Percentiles rank a stretch among this genome's conserved stretches.
These are phyloP conservation scores for Priceomyces haplophilus DNA, from an alignment of 805 yeast genomes.

Conservation along the genomic window DNA sequence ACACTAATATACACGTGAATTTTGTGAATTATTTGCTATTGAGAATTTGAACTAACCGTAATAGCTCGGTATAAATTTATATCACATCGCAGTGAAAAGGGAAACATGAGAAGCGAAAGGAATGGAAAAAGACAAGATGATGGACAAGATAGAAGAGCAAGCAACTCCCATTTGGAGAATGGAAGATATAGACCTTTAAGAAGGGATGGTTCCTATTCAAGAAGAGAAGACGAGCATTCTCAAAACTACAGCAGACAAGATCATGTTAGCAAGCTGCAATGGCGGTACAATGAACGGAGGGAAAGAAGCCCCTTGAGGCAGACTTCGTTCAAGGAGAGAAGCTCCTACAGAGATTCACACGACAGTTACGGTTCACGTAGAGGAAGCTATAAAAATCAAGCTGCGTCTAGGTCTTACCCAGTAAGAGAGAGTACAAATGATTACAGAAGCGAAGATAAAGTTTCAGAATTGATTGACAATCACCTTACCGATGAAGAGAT, in stretches of 20 bases:
- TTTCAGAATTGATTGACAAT: slow-evolving; percentile 10
- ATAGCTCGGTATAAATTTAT: neutral
- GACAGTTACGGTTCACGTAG: neutral
- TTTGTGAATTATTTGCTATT: neutral
- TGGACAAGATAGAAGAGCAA: slow-evolving; percentile 1
- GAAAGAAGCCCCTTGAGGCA: neutral
- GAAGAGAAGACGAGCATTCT: neutral
- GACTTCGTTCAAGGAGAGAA: neutral
- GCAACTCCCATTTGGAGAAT: neutral
- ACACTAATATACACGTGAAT: neutral
- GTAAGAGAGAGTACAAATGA: slow-evolving; percentile 1
- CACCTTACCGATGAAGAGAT: slow-evolving; percentile 18
- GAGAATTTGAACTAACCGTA: neutral
- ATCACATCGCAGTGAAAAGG: neutral
- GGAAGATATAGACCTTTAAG: neutral
- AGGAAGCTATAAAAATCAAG: neutral
- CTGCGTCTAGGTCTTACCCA: neutral
- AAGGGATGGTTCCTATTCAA: neutral
- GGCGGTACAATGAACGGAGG: slow-evolving; percentile 3
- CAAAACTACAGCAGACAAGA: slow-evolving; percentile 9
- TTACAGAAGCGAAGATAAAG: neutral
- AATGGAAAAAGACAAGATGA: slow-evolving; percentile 1
- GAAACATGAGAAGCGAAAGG: neutral
- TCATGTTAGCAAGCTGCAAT: neutral
- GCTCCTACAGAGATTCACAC: neutral